A percentile compares a stretch with the other conserved stretches of the same genome.
Evolutionary conservation across 352 stramenopile genomes (phyloP).

Genomic region (Globisporangium camurandrum): DNA sequence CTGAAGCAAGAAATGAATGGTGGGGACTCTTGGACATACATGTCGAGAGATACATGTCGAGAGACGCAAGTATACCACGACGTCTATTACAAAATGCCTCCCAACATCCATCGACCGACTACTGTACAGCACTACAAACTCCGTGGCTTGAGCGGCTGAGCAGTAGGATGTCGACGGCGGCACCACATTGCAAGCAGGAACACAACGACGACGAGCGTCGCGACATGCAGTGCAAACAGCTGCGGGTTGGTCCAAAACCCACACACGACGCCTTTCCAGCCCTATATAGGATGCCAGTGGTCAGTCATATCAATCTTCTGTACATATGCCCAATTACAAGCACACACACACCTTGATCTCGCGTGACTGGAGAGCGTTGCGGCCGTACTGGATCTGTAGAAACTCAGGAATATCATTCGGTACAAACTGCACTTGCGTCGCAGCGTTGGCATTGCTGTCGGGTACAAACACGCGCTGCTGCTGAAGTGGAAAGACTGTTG

Average conservation of each 20-base stretch:
- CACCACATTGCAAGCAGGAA: conserved; percentile 29
- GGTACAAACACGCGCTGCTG: conserved; percentile 32
- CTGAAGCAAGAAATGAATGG: too few relatives aligned
- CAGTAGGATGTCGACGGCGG: conserved; percentile 18
- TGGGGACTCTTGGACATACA: too few relatives aligned
- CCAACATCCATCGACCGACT: background rate
- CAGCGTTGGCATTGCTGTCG: conserved; percentile 31
- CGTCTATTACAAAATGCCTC: too few relatives aligned
- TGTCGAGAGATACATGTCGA: too few relatives aligned
- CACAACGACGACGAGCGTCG: conserved; percentile 28
- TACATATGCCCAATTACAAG: conserved; percentile 1
- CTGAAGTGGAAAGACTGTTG: conserved; percentile 56
- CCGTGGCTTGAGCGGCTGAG: conserved; percentile 26
- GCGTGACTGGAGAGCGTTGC: conserved; percentile 37
- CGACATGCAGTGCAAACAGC: conserved; percentile 50
- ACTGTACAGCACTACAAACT: conserved; percentile 23
- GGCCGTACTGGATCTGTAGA: conserved; percentile 63
- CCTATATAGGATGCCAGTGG: conserved; percentile 17
- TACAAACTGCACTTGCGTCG: conserved; percentile 46
- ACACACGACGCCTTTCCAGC: conserved; percentile 73
- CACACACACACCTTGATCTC: conserved; percentile 63
- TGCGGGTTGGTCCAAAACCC: conserved; percentile 67
- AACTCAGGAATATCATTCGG: conserved; percentile 50
- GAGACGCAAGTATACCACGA: too few relatives aligned
- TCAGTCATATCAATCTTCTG: background rate